Evolutionary conservation across 495 filamentous ascomycete species (phyloP).

Genomic region (Penicillium simplicissimum): DNA sequence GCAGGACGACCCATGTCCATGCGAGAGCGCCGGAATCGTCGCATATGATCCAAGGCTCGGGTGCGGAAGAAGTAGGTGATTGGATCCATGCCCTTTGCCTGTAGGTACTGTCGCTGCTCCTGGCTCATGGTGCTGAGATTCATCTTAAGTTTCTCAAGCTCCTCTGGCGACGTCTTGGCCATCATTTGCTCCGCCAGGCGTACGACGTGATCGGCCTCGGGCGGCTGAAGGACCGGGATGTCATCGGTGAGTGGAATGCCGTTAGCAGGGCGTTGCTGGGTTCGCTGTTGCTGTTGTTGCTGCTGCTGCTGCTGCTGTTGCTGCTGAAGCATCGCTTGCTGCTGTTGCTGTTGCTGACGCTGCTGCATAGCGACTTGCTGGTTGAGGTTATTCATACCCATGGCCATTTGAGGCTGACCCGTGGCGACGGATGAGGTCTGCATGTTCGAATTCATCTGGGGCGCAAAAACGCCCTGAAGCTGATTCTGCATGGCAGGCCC

Average conservation of each 20-base stretch:
- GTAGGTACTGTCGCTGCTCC: conserved; percentile 45
- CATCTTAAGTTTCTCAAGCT: conserved; percentile 46
- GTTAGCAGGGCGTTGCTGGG: conserved; percentile 37
- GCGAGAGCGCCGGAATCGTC: conserved; percentile 36
- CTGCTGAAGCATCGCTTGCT: conserved; percentile 34
- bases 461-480: conserved; percentile 44
- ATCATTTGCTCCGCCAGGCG: conserved; percentile 44
- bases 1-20: conserved; percentile 36
- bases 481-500: conserved; percentile 42
- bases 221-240: conserved; percentile 37
- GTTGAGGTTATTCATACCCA: conserved; percentile 48
- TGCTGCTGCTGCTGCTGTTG: conserved; percentile 43
- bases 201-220: conserved; percentile 48
- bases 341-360: conserved; percentile 27
- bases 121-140: conserved; percentile 45
- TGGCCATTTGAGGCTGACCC: conserved; percentile 43
- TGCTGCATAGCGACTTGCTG: conserved; percentile 43
- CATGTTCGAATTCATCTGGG: conserved; percentile 55
- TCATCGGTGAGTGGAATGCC: conserved; percentile 37
- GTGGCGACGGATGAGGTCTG: conserved; percentile 54
- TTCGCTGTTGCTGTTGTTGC: conserved; percentile 28
- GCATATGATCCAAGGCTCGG: conserved; percentile 44
- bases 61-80: conserved; percentile 52
- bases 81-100: conserved; percentile 46
- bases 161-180: conserved; percentile 40